Evolutionary conservation across 805 yeast genomes (phyloP), one percentile per base, ranked within the genome.

Genomic region (Cyberlindnera petersonii): DNA sequence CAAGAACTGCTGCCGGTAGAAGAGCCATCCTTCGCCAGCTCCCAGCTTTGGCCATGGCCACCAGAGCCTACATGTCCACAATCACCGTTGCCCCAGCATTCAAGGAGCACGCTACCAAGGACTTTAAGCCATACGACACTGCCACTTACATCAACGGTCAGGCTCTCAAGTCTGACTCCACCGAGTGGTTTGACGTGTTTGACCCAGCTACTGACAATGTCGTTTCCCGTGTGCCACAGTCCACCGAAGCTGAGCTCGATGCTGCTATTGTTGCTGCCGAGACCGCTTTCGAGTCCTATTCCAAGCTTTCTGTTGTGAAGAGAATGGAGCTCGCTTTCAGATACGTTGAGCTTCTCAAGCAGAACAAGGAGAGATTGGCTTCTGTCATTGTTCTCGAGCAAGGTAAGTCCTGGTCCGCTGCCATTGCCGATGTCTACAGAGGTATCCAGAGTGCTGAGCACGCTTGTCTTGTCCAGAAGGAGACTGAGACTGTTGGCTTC

Each of bases 361-460:
- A 66, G 35, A 77, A 82, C 63, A 72, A 76, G 76, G 86, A 83
- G 58, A 60, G 81, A 43, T 64, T 82, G 18, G 89, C 89, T 4
- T 71, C 75, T 22, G 66, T 66, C 33, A 72, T 82, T 45, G 82
- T 81, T 44, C 68, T 75, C 39, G 82, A 85, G 65, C 88, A 82
- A 64, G 89, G 91, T 38, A 82, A 82, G 64, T 78, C 89, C 16
- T 77, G 79, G 60, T 73, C 75, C 28, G 89, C 82, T 50, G 89
- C 89, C 38, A 65, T 69, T 55, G 89, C 88, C 15, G 82, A 82
- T 52, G 89, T 82, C 24, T 69, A 80, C 50, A 70, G 91, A 46
- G 91, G 91, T 22, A 71, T 82, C 40, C 89, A 82, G 63, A 88
- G 84, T 39, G 88, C 88, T 15, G 89, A 82, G 66, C 80, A 83